Base-by-base conservation (phyloP, 2,329 filamentous ascomycete species). In the Xylaria digitata region DNA sequence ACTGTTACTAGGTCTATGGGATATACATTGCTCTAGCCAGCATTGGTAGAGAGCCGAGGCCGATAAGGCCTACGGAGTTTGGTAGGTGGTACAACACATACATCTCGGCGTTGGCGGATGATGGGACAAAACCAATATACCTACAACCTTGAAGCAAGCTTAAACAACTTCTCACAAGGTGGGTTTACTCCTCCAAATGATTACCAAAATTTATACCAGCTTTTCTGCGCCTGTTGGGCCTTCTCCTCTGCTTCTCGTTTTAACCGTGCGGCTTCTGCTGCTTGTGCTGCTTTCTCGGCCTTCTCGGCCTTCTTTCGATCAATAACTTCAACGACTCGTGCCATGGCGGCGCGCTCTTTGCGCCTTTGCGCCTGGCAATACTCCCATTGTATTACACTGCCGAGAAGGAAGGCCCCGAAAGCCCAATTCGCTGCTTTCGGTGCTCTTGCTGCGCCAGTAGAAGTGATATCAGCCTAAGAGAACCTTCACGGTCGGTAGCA, bases 381-480 rank as follows among this genome's bases (percentile, higher is more conserved):
- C 80, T 97, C 93, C 80, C 94, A 96, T 57, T 90, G 90, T 34
- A 86, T 85, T 53, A 91, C 83, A n/a, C 91, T 90, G 6, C 86
- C 87, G 21, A 91, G 77, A 26, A 90, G 83, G 78, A 96, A 97
- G 42, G 88, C 85, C 6, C 89, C 92, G 6, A 96, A 93, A 0
- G 93, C 94, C 92, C 92, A 97, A 75, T 96, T 96, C 42, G 91
- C 90, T 0, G 92, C 88, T 74, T 86, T 88, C 63, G 85, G 86
- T 67, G 93, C 80, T 19, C 85, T 84, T 48, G 86, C 88, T 87
- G 72, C 55, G 6, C 26, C 34, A 19, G 40, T 9, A 42, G 26
- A 45, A 19, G 45, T 58, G 45, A 62, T 56, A 66, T 71, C 65
- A 71, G 65, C 59, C 26, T 23, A 50, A 46, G 34, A 32, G 21